Evolutionary conservation across 257 asterid species (phyloP), one percentile per base, ranked within the genome.

Genomic region (Cinchona pubescens): DNA sequence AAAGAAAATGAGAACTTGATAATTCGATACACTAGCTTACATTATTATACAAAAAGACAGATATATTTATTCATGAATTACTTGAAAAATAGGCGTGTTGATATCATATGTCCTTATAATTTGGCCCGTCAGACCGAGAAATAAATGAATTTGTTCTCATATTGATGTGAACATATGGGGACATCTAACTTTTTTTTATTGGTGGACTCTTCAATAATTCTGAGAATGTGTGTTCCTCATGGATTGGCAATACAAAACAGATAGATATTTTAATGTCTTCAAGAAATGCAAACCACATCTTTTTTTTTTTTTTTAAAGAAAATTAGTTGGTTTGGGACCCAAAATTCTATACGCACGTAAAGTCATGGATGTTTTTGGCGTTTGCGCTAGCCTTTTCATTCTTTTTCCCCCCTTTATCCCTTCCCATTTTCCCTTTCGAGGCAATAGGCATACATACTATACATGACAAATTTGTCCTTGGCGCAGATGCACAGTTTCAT

Each of bases 261-360:
- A 61, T 11, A 55, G 56, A 77, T 86, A 86, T 88, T 81, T 80
- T 66, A 71, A 38, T 21, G 75, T 67, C 72, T 7, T 46, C 56
- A 75, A 71, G 77, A 85, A 79, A 73, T 81, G 60, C 49, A 76
- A 73, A 75, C 91, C 92, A 90, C 91, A 85, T 73, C 40, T 83
- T 71, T 63, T 59, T 76, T 60, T 25, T n/a, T n/a, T n/a, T n/a
- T n/a, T n/a, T n/a, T n/a, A n/a, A n/a, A 73, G 43, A 72, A 74
- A 51, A 78, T 82, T 71, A 58, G 76, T 75, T 77, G 75, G 2
- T 61, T 3, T 62, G 86, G 90, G 86, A 55, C 87, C 90, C 56
- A 66, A 43, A 73, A 60, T 75, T 71, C 84, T 75, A 82, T 67
- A 65, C 70, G 69, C 82, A 79, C 75, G 79, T 66, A 70, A 72